Base-by-base conservation (phyloP, 371 early-diverging fungal genomes). In the Synchytrium microbalum region DNA sequence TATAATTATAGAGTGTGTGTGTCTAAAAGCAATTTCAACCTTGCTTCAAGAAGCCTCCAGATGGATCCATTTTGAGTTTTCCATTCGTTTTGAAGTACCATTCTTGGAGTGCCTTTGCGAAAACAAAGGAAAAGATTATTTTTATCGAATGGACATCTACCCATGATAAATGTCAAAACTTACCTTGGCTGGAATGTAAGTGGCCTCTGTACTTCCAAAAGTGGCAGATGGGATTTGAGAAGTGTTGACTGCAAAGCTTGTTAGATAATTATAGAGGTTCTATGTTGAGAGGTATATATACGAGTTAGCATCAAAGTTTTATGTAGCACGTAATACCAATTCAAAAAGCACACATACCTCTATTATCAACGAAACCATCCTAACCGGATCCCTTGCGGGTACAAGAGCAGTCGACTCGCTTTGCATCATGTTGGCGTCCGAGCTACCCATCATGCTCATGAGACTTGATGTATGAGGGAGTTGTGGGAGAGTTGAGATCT, bases 21-120 rank as follows among this genome's bases (percentile, higher is more conserved):
- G n/a, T n/a, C n/a, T n/a, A n/a, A n/a, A n/a, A n/a, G n/a, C n/a
- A n/a, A n/a, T n/a, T n/a, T n/a, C n/a, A n/a, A n/a, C n/a, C n/a
- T n/a, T n/a, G 46, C 46, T 64, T 63, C 32, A 70, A 46, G 53
- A 70, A 70, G 16, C 63, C 29, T 33, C 68, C 72, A 19, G 69
- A 54, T 13, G 75, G 72, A 65, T 75, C 76, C 13, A 61, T 55
- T 54, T 75, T 75, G 33, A 75, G 58, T 60, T 75, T 75, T 61
- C 73, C 58, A 63, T 75, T 70, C 46, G 70, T 59, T 32, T 26
- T 69, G 32, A 79, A 80, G 71, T 85, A 93, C 95, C 95, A 94
- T n/a, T 92, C 88, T 56, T 91, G 88, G 62, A 94, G 87, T 1
- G 87, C 85, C 78, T 88, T 26, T 31, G 8, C 19, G 25, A 24